A percentile compares a stretch with the other conserved stretches of the same genome.
phyloP scores from a whole-genome alignment of 148 eudicot genomes.

The Rhododendron ovatum region DNA sequence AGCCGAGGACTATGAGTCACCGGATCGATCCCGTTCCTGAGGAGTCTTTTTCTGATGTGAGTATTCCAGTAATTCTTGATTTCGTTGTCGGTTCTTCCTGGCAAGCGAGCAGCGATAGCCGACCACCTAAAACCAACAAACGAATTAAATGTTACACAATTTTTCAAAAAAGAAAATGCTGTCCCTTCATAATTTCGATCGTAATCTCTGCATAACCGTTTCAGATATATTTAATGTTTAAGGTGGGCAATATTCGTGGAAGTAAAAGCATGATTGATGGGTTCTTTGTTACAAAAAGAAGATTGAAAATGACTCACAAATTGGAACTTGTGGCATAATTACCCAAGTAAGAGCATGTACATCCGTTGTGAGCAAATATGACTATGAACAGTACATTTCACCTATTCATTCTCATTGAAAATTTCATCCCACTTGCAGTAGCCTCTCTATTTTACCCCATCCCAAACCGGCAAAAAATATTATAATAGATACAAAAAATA shows the following conservation, averaged over 20 bases:
- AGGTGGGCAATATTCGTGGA: not conserved
- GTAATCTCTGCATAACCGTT: not conserved
- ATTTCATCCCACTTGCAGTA: too few species aligned
- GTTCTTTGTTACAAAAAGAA: not conserved
- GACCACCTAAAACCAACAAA: conserved; percentile 63
- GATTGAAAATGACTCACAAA: not conserved
- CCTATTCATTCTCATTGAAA: too few species aligned
- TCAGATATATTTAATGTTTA: not conserved
- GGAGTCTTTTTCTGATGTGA: conserved; percentile 73
- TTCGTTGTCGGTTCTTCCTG: conserved; percentile 92
- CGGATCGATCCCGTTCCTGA: conserved; percentile 89
- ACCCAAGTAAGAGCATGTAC: too few species aligned
- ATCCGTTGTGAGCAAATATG: too few species aligned
- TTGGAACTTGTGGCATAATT: not conserved
- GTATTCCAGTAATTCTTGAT: conserved; percentile 98
- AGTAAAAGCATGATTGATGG: not conserved
- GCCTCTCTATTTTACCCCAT: too few species aligned
- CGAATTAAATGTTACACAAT: not conserved
- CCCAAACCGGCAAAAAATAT: too few species aligned
- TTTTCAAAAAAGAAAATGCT: not conserved
- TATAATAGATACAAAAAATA: too few species aligned
- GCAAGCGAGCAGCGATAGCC: conserved; percentile 84
- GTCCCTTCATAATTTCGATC: not conserved
- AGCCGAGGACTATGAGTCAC: conserved; percentile 93
- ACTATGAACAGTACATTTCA: too few species aligned